These are phyloP conservation scores for Cyathus striatus DNA, from an alignment of 768 basidiomycete species.

Conservation along the genomic window DNA sequence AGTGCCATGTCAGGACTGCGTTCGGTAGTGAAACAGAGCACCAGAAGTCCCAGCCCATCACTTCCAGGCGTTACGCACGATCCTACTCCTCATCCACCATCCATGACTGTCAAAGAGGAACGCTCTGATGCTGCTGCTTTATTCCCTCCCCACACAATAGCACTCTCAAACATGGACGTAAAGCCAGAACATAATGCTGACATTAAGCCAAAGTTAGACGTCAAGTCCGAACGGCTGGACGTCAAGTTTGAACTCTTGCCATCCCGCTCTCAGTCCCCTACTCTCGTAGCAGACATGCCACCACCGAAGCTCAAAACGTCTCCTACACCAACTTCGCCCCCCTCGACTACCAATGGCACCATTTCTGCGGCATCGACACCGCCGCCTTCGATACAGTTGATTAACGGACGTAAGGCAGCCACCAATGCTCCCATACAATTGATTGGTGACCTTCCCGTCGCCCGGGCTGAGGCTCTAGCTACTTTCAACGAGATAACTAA, in stretches of 20 bases:
- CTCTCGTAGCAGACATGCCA: constrained; percentile 23
- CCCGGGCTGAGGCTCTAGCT: constrained; percentile 64
- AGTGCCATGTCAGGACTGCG: constrained; percentile 7
- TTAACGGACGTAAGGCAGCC: constrained; percentile 28
- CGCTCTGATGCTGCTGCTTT: constrained; percentile 19
- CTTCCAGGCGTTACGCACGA: not conserved
- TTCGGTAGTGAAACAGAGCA: constrained; percentile 8
- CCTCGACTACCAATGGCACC: constrained; percentile 23
- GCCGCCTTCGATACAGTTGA: constrained; percentile 22
- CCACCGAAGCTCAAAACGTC: constrained; percentile 28
- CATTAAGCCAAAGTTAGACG: constrained; percentile 21
- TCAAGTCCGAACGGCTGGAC: constrained; percentile 22
- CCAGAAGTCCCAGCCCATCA: constrained; percentile 14
- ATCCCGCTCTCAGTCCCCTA: constrained; percentile 31
- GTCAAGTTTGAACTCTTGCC: constrained; percentile 18
- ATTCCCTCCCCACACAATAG: constrained; percentile 16
- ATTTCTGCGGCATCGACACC: constrained; percentile 37
- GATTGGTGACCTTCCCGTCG: constrained; percentile 75
- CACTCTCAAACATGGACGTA: constrained; percentile 23
- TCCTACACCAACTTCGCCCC: constrained; percentile 28
- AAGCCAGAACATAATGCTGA: too few relatives aligned
- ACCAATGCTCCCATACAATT: constrained; percentile 47
- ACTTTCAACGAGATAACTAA: constrained; percentile 69
- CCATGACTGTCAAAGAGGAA: constrained; percentile 23
- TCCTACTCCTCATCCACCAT: constrained; percentile 18